A percentile compares a stretch with the other conserved stretches of the same genome.
phyloP scores from a whole-genome alignment of 2,329 filamentous ascomycete genomes.

The Ophiostoma sp. region DNA sequence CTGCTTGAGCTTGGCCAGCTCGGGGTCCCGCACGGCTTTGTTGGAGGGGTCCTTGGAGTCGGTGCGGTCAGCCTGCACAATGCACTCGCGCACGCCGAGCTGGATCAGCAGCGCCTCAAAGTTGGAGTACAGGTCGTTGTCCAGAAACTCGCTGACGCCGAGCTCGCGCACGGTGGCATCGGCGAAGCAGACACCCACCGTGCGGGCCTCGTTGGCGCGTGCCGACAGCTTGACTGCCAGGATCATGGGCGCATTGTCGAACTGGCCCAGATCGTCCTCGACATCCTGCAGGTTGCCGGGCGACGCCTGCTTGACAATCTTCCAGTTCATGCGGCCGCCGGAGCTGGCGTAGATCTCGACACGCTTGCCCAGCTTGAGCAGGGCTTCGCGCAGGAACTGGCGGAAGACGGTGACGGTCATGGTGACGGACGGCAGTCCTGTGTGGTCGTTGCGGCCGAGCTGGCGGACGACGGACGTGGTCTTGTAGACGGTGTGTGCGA shows the following conservation, averaged over 20 bases:
- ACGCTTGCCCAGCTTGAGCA: slow-evolving; percentile 85
- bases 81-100: slow-evolving; percentile 87
- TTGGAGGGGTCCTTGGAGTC: slow-evolving; percentile 42
- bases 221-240: slow-evolving; percentile 88
- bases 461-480: slow-evolving; percentile 92
- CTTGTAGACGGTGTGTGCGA: slow-evolving; percentile 86
- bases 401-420: slow-evolving; percentile 93
- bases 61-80: slow-evolving; percentile 69
- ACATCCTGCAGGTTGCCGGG: slow-evolving; percentile 95
- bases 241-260: slow-evolving; percentile 90
- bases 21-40: slow-evolving; percentile 75
- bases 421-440: slow-evolving; percentile 86
- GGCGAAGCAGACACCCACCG: slow-evolving; percentile 92
- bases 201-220: slow-evolving; percentile 78
- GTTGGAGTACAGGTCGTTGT: slow-evolving; percentile 97
- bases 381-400: slow-evolving; percentile 88
- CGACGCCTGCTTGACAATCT: slow-evolving; percentile 83
- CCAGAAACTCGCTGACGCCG: slow-evolving; percentile 95
- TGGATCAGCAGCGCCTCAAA: slow-evolving; percentile 96
- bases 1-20: slow-evolving; percentile 77
- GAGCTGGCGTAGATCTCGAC: slow-evolving; percentile 82
- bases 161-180: slow-evolving; percentile 94
- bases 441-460: slow-evolving; percentile 75
- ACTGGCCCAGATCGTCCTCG: slow-evolving; percentile 82
- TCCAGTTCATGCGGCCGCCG: slow-evolving; percentile 82